Evolutionary conservation across 2,329 filamentous ascomycete genomes (phyloP).

Genomic region (Tolypocladium nubicola): DNA sequence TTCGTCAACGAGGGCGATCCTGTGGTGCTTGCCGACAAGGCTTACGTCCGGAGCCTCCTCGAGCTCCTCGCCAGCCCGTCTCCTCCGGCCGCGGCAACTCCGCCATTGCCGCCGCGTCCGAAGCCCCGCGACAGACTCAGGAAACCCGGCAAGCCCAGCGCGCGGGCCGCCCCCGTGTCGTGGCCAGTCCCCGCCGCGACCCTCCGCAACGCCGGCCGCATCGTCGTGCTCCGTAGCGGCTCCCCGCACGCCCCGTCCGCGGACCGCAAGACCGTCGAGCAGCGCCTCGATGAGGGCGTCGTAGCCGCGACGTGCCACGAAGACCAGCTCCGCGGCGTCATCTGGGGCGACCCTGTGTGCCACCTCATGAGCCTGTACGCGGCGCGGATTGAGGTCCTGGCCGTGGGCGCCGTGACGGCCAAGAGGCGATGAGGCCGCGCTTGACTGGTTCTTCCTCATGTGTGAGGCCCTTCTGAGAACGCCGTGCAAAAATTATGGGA

Average conservation of each 20-base stretch:
- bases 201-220: slow-evolving; percentile 58
- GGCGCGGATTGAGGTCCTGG: slow-evolving; percentile 58
- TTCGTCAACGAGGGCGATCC: slow-evolving; percentile 85
- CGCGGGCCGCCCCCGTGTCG: slow-evolving; percentile 18
- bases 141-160: neutral
- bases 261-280: slow-evolving; percentile 36
- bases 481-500: too few relatives aligned
- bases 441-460: neutral
- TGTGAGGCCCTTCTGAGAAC: neutral
- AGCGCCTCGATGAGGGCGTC: slow-evolving; percentile 46
- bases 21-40: slow-evolving; percentile 64
- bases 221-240: slow-evolving; percentile 54
- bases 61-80: slow-evolving; percentile 55
- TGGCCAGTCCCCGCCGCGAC: slow-evolving; percentile 59
- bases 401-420: slow-evolving; percentile 41
- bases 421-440: neutral
- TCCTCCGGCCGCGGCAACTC: slow-evolving; percentile 26
- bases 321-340: slow-evolving; percentile 53
- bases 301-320: slow-evolving; percentile 60
- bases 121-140: slow-evolving; percentile 1
- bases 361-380: slow-evolving; percentile 75
- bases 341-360: slow-evolving; percentile 75
- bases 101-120: too few relatives aligned
- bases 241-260: slow-evolving; percentile 24
- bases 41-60: slow-evolving; percentile 62